phyloP scores from a whole-genome alignment of 257 asterid genomes.

The Sherardia arvensis region DNA sequence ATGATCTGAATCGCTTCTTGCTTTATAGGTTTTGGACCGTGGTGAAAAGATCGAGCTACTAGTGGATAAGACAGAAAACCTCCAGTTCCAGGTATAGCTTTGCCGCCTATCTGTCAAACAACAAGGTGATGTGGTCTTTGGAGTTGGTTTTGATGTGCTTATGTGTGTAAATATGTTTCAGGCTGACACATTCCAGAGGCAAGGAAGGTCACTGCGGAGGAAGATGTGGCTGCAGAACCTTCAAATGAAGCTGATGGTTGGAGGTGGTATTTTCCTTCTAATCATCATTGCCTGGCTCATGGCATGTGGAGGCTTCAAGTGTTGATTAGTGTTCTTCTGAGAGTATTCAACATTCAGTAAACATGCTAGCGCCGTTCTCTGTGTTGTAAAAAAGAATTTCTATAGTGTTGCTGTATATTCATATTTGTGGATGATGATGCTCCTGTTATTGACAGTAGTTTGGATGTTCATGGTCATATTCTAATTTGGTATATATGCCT shows the following conservation, averaged over 20 bases:
- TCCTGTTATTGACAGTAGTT: not conserved
- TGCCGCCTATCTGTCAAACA: not conserved
- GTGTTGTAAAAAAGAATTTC: constrained; percentile 7
- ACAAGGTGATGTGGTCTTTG: not conserved
- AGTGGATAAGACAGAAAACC: constrained; percentile 91
- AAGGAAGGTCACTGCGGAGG: constrained; percentile 85
- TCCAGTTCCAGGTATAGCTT: constrained; percentile 76
- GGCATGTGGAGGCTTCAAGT: constrained; percentile 40
- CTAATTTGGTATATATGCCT: too few species aligned
- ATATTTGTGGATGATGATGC: constrained; percentile 1
- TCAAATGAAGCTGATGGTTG: constrained; percentile 71
- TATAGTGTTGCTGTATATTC: constrained; percentile 17
- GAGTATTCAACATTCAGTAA: constrained; percentile 3
- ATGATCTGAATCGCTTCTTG: not conserved
- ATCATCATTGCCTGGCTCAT: constrained; percentile 58
- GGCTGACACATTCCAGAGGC: constrained; percentile 99
- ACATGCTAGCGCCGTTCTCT: not conserved
- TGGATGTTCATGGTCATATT: not conserved
- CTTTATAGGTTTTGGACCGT: constrained; percentile 79
- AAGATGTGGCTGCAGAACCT: constrained; percentile 96
- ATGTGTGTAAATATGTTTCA: constrained; percentile 18
- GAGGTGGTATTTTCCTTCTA: constrained; percentile 42
- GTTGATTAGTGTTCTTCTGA: constrained; percentile 11
- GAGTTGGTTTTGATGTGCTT: constrained; percentile 1
- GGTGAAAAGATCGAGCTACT: constrained; percentile 93